These are phyloP conservation scores for Pichia inconspicua DNA, from an alignment of 1,139 yeast genomes.

Conservation along the genomic window DNA sequence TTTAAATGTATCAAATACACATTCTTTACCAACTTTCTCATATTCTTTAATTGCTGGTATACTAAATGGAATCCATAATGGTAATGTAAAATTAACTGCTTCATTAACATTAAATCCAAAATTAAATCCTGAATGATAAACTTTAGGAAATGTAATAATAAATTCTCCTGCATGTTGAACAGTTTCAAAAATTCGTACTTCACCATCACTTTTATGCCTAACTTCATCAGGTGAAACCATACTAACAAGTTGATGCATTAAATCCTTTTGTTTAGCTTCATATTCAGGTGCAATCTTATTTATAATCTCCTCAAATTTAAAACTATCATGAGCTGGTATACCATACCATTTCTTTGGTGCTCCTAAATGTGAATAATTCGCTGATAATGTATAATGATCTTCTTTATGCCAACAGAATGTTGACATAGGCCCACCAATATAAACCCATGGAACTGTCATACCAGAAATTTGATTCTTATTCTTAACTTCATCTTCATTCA, in stretches of 20 bases:
- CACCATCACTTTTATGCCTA: slow-evolving; percentile 31
- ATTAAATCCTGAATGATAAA: slow-evolving; percentile 76
- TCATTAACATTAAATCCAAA: slow-evolving; percentile 73
- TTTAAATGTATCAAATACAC: slow-evolving; percentile 40
- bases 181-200: slow-evolving; percentile 45
- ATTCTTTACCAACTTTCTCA: slow-evolving; percentile 45
- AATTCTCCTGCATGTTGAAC: slow-evolving; percentile 79
- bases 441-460: slow-evolving; percentile 79
- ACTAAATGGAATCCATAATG: slow-evolving; percentile 61
- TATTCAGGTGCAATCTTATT: slow-evolving; percentile 66
- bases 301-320: slow-evolving; percentile 48
- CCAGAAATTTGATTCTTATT: slow-evolving; percentile 50
- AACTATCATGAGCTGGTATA: slow-evolving; percentile 51
- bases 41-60: slow-evolving; percentile 52
- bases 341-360: slow-evolving; percentile 76
- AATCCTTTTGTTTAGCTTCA: slow-evolving; percentile 78
- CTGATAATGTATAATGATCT: slow-evolving; percentile 71
- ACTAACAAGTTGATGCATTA: slow-evolving; percentile 80
- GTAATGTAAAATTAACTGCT: slow-evolving; percentile 72
- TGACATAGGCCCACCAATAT: slow-evolving; percentile 63
- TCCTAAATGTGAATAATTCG: slow-evolving; percentile 72
- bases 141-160: slow-evolving; percentile 66
- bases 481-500: background rate
- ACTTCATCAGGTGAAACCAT: slow-evolving; percentile 54
- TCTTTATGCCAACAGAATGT: slow-evolving; percentile 87